Evolutionary conservation across 306 rosid genomes (phyloP), one percentile per base, ranked within the genome.

Genomic region (Cicer cuneatum): DNA sequence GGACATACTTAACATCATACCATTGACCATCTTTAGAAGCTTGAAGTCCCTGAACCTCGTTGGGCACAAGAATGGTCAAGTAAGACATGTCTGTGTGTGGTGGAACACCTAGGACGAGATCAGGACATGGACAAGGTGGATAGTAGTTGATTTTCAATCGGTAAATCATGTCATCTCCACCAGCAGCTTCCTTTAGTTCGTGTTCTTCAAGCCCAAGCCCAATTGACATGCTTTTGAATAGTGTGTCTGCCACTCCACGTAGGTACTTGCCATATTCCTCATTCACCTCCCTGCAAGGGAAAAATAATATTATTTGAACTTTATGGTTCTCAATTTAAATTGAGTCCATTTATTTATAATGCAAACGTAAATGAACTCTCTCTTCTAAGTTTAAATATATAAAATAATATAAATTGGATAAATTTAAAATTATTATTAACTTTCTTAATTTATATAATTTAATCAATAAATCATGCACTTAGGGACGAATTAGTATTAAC

Each of bases 41-140:
- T 35, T 92, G 98, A 57, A 88, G 94, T 0, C 98, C 98, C 7
- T 86, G 98, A 0, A 92, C 92, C 0, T 92, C 86, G 18, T 92
- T 92, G 1, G 98, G 94, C 0, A 90, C 94, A 0, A 92, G 80
- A 51, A 92, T 80, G 60, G 98, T 88, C 2, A 92, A 1, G 71
- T 80, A 6, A 7, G 89, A 81, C 90, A 92, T 83, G 84, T 92
- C 98, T 0, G 98, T 92, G 78, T 92, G 98, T 2, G 88, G 83
- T 21, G 84, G 87, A 8, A 90, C 92, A 8, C 98, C 97, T 2
- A 90, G 77, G 2, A 91, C 93, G 0, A 90, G 85, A 72, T 90
- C 96, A 43, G 98, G 97, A 8, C 85, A 82, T 4, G 93, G 92
- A 40, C 95, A 93, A 1, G 97, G 95, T 15, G 96, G 98, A 61